phyloP scores from a whole-genome alignment of 2,329 filamentous ascomycete genomes.

The Penicillium sclerotigenum region DNA sequence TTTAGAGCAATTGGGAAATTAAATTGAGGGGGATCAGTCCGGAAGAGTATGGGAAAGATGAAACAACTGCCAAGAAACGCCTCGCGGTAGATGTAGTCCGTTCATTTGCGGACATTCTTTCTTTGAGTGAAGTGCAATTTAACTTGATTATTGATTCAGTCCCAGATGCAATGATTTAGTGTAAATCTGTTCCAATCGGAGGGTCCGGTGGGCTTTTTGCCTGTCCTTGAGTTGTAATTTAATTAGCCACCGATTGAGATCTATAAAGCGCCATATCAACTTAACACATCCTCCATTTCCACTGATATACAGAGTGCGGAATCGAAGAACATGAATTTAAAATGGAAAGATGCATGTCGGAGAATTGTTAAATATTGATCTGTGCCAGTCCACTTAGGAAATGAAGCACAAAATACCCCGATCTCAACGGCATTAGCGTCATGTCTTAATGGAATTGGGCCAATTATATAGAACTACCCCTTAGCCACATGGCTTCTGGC shows the following conservation, averaged over 20 bases:
- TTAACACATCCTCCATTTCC: not conserved
- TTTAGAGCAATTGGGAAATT: not conserved
- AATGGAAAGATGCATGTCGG: not conserved
- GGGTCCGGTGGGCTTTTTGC: not conserved
- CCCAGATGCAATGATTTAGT: not conserved
- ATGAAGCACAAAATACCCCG: slow-evolving; percentile 2
- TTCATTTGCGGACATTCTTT: slow-evolving; percentile 2
- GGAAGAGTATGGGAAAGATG: not conserved
- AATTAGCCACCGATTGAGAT: not conserved
- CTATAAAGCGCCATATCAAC: not conserved
- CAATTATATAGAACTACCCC: not conserved
- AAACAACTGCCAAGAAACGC: slow-evolving; percentile 8
- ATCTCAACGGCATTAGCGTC: not conserved
- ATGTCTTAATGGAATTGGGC: not conserved
- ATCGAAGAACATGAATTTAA: not conserved
- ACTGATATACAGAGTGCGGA: too few species aligned
- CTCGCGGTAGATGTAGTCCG: slow-evolving; percentile 5
- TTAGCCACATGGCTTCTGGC: not conserved
- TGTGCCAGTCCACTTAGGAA: not conserved
- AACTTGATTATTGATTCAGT: not conserved
- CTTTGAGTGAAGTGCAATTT: not conserved
- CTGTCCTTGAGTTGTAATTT: not conserved
- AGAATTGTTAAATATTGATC: not conserved
- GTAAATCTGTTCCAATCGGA: not conserved
- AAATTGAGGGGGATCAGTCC: not conserved